A percentile compares a stretch with the other conserved stretches of the same genome.
Conservation (phyloP, 768 basidiomycete genomes). For the Amanita rimosa region DNA sequence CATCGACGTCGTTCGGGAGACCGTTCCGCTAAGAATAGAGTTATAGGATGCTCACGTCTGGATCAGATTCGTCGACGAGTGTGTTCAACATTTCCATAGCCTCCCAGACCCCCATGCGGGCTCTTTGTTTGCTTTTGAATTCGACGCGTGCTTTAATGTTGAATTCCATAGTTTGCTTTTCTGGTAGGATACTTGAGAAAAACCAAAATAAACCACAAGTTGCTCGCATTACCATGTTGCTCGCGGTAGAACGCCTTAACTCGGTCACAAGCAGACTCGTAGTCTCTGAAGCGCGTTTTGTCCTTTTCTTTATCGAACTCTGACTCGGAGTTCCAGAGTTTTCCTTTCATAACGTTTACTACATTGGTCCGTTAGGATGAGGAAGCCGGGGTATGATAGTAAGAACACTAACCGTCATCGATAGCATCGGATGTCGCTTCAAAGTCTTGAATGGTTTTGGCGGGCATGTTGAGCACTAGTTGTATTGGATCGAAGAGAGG, state of each 20-base stretch:
- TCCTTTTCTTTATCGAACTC: conserved; percentile 52
- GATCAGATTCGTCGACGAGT: conserved; percentile 84
- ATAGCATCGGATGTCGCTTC: conserved; percentile 37
- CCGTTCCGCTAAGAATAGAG: conserved; percentile 1
- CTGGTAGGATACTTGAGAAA: conserved; percentile 21
- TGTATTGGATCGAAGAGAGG: not conserved
- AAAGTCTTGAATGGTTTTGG: conserved; percentile 21
- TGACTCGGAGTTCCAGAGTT: conserved; percentile 45
- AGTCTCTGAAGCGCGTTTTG: conserved; percentile 60
- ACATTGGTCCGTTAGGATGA: not conserved
- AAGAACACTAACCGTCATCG: conserved; percentile 27
- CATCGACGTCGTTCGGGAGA: conserved; percentile 14
- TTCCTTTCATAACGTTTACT: conserved; percentile 66
- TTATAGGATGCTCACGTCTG: conserved; percentile 44
- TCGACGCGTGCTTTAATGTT: conserved; percentile 71
- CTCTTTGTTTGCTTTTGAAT: conserved; percentile 55
- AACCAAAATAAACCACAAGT: not conserved
- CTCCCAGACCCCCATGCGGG: conserved; percentile 78
- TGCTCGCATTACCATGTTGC: conserved; percentile 46
- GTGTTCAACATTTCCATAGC: conserved; percentile 84
- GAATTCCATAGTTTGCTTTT: conserved; percentile 81
- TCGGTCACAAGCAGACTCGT: conserved; percentile 65
- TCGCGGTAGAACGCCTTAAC: conserved; percentile 72
- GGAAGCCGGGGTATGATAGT: not conserved
- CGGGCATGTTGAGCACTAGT: conserved; percentile 14